These are phyloP conservation scores for Chrysosphaeria jannelii DNA, from an alignment of 2,329 filamentous ascomycete genomes.

Conservation along the genomic window DNA sequence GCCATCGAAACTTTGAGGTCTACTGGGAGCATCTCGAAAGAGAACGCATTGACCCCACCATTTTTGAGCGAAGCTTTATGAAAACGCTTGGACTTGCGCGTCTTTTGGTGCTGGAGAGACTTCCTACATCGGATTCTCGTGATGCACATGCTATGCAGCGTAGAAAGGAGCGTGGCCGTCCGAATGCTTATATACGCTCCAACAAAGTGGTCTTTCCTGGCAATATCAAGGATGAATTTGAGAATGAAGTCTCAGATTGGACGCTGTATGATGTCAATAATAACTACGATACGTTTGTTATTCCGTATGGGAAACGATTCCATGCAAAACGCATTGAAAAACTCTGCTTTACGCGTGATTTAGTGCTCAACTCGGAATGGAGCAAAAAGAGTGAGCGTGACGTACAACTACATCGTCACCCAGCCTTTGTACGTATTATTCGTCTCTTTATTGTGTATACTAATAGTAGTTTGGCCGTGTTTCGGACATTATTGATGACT, in stretches of 20 bases:
- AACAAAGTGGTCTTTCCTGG: no score
- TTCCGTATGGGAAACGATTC: slow-evolving; percentile 32
- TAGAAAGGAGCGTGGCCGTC: slow-evolving; percentile 40
- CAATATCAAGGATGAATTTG: slow-evolving; percentile 48
- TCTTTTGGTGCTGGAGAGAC: slow-evolving; percentile 47
- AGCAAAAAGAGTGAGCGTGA: slow-evolving; percentile 47
- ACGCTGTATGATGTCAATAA: slow-evolving; percentile 45
- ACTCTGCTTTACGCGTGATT: slow-evolving; percentile 50
- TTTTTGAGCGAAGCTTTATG: slow-evolving; percentile 55
- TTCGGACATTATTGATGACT: slow-evolving; percentile 47
- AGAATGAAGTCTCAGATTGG: slow-evolving; percentile 69
- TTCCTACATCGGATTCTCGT: slow-evolving; percentile 37
- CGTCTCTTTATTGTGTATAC: background rate
- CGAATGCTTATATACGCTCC: no score
- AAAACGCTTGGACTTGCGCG: slow-evolving; percentile 50
- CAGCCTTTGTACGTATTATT: slow-evolving; percentile 25
- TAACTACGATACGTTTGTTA: slow-evolving; percentile 49
- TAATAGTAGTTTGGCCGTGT: slow-evolving; percentile 29
- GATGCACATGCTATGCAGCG: slow-evolving; percentile 42
- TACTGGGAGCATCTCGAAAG: slow-evolving; percentile 51
- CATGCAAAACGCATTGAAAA: slow-evolving; percentile 48
- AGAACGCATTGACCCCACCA: slow-evolving; percentile 52
- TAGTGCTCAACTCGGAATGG: slow-evolving; percentile 60
- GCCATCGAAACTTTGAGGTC: slow-evolving; percentile 62
- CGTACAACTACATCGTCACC: slow-evolving; percentile 54